phyloP scores from a whole-genome alignment of 148 eudicot species.

The Vaccinium myrtillus region DNA sequence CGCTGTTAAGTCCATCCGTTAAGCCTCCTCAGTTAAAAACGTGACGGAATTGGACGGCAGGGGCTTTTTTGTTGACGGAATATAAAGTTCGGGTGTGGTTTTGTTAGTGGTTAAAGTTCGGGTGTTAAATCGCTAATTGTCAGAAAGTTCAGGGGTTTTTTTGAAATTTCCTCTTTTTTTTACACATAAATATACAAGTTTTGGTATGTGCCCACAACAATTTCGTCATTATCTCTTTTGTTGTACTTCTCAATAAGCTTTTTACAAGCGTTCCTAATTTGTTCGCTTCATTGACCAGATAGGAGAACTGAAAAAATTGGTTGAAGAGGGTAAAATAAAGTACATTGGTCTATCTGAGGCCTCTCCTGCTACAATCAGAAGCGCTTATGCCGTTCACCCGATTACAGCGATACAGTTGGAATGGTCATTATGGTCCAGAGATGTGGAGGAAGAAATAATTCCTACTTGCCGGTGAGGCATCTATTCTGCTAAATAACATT shows the following conservation, averaged over 20 bases:
- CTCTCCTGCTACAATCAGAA: constrained; percentile 20
- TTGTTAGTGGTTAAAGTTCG: no score
- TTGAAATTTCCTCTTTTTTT: no score
- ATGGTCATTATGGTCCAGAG: constrained; percentile 26
- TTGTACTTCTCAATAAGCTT: not conserved
- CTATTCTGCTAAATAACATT: not conserved
- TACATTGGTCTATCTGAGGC: constrained; percentile 27
- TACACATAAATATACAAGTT: not conserved
- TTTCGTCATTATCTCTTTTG: not conserved
- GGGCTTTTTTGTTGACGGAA: no score
- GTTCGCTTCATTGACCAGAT: constrained; percentile 11
- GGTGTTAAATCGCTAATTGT: no score
- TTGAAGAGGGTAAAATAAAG: constrained; percentile 28
- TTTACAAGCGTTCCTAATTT: not conserved
- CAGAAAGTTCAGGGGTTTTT: no score
- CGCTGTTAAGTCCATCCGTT: no score
- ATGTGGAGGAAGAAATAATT: constrained; percentile 20
- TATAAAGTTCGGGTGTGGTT: no score
- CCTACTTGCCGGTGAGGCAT: constrained; percentile 24
- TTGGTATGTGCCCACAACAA: no score
- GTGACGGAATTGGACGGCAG: no score
- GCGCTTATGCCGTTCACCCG: constrained; percentile 23
- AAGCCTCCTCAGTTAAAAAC: no score
- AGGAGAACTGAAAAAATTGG: constrained; percentile 22
- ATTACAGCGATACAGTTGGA: constrained; percentile 22